Conservation (phyloP, 1,139 yeast species). For the Saccharomycopsis hybrid region DNA sequence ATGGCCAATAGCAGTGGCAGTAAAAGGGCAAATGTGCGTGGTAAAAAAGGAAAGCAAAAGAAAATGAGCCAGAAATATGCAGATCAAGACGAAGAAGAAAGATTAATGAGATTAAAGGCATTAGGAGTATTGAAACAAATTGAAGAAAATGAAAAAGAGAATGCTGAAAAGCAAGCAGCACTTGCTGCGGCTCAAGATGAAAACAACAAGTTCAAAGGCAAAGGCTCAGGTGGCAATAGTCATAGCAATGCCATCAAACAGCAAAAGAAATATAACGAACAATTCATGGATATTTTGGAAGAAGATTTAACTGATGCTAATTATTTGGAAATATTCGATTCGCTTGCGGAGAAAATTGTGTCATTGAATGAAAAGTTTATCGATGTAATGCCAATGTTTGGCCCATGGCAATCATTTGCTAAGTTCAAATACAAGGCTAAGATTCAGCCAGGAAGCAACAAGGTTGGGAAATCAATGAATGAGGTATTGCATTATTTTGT, state of each 20-base stretch:
- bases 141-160: constrained; percentile 37
- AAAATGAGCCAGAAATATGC: constrained; percentile 79
- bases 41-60: constrained; percentile 77
- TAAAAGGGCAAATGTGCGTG: constrained; percentile 47
- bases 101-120: constrained; percentile 64
- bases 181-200: constrained; percentile 30
- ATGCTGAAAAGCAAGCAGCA: constrained; percentile 22
- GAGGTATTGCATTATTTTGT: constrained; percentile 60
- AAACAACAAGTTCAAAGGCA: constrained; percentile 31
- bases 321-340: constrained; percentile 25
- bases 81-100: constrained; percentile 89
- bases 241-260: constrained; percentile 26
- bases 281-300: constrained; percentile 25
- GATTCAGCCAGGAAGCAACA: constrained; percentile 77
- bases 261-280: constrained; percentile 29
- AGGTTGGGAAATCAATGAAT: constrained; percentile 80
- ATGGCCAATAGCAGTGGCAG: constrained; percentile 1
- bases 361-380: constrained; percentile 37
- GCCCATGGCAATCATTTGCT: constrained; percentile 80
- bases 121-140: constrained; percentile 76
- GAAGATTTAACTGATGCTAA: constrained; percentile 29
- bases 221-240: constrained; percentile 28
- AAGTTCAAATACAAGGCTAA: constrained; percentile 80
- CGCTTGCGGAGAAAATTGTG: constrained; percentile 31
- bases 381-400: constrained; percentile 80